Conservation (phyloP, 2,329 filamentous ascomycete genomes). For the Fusarium sp. region DNA sequence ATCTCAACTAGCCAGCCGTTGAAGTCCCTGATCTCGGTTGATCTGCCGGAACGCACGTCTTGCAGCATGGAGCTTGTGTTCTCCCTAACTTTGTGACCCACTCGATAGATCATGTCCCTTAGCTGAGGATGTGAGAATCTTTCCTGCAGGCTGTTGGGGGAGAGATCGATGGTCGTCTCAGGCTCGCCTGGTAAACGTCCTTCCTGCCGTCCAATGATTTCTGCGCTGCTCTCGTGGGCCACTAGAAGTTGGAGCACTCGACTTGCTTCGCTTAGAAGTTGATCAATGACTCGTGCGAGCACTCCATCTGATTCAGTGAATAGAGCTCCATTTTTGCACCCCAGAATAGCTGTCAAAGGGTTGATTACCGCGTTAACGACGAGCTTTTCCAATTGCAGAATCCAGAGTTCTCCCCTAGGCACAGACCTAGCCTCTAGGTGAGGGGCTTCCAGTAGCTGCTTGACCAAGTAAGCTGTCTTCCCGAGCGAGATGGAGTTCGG, state of each 20-base stretch:
- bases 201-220: conserved; percentile 47
- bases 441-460: conserved; percentile 54
- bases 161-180: conserved; percentile 20
- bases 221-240: conserved; percentile 60
- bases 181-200: neutral
- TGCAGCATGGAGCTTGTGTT: conserved; percentile 72
- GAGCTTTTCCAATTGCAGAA: conserved; percentile 85
- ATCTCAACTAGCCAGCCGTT: conserved; percentile 67
- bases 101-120: conserved; percentile 55
- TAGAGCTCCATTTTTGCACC: conserved; percentile 80
- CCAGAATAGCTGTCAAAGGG: conserved; percentile 81
- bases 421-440: conserved; percentile 54
- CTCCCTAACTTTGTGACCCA: conserved; percentile 58
- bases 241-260: conserved; percentile 76
- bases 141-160: conserved; percentile 37
- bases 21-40: conserved; percentile 66
- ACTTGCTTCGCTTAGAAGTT: conserved; percentile 78
- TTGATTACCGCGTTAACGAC: conserved; percentile 84
- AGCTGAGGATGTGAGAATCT: conserved; percentile 57
- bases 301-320: conserved; percentile 64
- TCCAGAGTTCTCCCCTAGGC: conserved; percentile 57
- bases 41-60: conserved; percentile 61
- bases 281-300: conserved; percentile 69
- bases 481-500: conserved; percentile 31
- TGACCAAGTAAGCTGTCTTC: conserved; percentile 50